phyloP scores from a whole-genome alignment of 2,329 filamentous ascomycete species.

The Ophiostoma populinum region DNA sequence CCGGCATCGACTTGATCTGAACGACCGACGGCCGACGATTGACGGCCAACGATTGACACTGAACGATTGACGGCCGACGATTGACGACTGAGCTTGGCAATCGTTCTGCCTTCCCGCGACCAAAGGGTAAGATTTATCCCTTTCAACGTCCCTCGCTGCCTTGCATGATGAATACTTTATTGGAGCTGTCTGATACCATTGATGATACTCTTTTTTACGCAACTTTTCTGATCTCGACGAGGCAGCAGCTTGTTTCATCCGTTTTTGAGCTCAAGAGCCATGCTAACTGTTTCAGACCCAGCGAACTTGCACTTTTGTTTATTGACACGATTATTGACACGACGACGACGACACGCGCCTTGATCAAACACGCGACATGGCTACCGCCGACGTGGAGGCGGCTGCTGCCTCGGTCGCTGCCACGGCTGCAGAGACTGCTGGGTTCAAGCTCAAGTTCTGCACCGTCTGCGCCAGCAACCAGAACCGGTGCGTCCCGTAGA shows the following conservation, averaged over 20 bases:
- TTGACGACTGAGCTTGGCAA: no score
- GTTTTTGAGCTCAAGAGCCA: background rate
- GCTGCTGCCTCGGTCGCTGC: conserved; percentile 15
- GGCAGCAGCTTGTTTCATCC: background rate
- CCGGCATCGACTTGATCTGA: conserved; percentile 4
- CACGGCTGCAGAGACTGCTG: conserved; percentile 31
- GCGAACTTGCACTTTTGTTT: no score
- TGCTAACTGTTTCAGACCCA: background rate
- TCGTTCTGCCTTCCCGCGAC: background rate
- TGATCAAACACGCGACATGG: conserved; percentile 1
- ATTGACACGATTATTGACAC: no score
- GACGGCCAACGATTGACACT: no score
- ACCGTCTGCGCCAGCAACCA: conserved; percentile 99
- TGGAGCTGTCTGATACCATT: conserved; percentile 56
- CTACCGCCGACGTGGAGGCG: background rate
- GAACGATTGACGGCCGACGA: no score
- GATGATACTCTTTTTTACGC: conserved; percentile 32
- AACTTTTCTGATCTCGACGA: conserved; percentile 13
- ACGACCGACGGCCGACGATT: no score
- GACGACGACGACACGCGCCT: background rate
- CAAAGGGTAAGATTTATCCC: conserved; percentile 1
- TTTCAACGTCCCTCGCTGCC: background rate
- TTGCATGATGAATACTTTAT: conserved; percentile 38
- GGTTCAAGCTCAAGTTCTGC: conserved; percentile 86
- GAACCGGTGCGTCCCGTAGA: conserved; percentile 49